Base-by-base conservation (phyloP, 2,329 filamentous ascomycete species). In the Didymella arachidicola region DNA sequence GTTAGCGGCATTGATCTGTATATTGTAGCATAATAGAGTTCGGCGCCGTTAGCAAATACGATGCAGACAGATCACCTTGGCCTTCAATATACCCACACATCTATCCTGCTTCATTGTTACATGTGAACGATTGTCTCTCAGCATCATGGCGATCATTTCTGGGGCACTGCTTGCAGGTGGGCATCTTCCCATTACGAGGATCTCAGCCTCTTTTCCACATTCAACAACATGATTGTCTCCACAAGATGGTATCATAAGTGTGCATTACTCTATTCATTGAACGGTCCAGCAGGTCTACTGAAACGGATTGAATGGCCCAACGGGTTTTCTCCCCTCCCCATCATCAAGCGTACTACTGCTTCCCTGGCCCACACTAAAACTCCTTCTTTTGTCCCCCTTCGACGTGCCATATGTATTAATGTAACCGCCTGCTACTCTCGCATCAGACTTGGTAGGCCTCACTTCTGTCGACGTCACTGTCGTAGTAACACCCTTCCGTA, bases 401-500 rank as follows among this genome's bases (percentile, higher is more conserved):
- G 50, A 32, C 7, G 14, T 43, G 12, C 42, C 32, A 8, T 36
- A 36, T 16, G 32, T 36, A 36, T 41, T 27, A 0, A 19, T n/a
- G 30, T 32, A 34, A 6, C 22, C 30, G 16, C 26, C 36, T 18
- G 29, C 25, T 7, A 34, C 25, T 19, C 38, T 38, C 26, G 14
- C 18, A 3, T 7, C 39, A 5, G 39, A 36, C 38, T 63, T 43
- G 44, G 38, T 38, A 8, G 29, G 27, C 51, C 61, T 41, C 0
- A 58, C 39, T 18, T 67, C 64, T 4, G 59, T 62, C 6, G 22
- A 26, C 1, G 66, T 44, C n/a, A 67, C 62, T 0, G 59, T 68
- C 10, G 67, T 63, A 7, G 67, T 70, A 4, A 68, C 53, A n/a
- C 59, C 60, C 32, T 64, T 60, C 7, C 48, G 64, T 53, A 46